Percentiles rank a stretch among this genome's conserved stretches.
Evolutionary conservation across 306 rosid genomes (phyloP).

Genomic region (Myrica gale): DNA sequence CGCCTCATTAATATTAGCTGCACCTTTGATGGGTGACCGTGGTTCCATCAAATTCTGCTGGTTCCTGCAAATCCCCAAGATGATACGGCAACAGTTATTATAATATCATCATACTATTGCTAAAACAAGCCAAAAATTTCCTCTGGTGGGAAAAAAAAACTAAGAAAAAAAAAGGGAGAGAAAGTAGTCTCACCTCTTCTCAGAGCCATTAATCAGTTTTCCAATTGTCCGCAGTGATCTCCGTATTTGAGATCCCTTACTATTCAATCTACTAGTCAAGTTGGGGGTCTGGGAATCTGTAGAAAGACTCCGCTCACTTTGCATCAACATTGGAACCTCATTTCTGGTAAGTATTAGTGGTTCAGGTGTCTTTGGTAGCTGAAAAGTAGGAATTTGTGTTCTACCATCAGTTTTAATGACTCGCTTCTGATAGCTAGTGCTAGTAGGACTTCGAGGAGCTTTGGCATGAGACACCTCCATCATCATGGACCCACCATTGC

Average conservation of each 20-base stretch:
- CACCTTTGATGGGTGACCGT: constrained; percentile 44
- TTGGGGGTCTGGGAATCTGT: constrained; percentile 48
- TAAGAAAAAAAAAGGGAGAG: background rate
- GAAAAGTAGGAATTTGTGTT: constrained; percentile 13
- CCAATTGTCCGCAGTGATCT: constrained; percentile 88
- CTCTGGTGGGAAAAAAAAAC: background rate
- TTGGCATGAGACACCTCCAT: background rate
- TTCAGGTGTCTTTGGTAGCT: constrained; percentile 3
- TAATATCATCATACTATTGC: too few relatives aligned
- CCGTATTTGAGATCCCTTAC: constrained; percentile 81
- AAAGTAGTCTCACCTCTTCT: constrained; percentile 52
- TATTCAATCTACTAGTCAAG: constrained; percentile 41
- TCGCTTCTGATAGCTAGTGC: constrained; percentile 1
- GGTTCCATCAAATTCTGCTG: constrained; percentile 53
- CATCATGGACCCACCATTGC: constrained; percentile 30
- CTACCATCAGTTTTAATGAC: background rate
- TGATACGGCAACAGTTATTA: too few relatives aligned
- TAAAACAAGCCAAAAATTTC: background rate
- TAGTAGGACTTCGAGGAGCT: constrained; percentile 10
- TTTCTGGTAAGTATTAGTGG: constrained; percentile 11
- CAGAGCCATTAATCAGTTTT: constrained; percentile 83
- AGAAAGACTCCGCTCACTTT: constrained; percentile 28
- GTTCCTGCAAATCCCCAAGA: constrained; percentile 45
- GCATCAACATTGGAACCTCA: constrained; percentile 34
- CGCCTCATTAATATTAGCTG: constrained; percentile 26